Conservation (phyloP, 2,329 filamentous ascomycete species). For the Colletotrichum zoysiae region DNA sequence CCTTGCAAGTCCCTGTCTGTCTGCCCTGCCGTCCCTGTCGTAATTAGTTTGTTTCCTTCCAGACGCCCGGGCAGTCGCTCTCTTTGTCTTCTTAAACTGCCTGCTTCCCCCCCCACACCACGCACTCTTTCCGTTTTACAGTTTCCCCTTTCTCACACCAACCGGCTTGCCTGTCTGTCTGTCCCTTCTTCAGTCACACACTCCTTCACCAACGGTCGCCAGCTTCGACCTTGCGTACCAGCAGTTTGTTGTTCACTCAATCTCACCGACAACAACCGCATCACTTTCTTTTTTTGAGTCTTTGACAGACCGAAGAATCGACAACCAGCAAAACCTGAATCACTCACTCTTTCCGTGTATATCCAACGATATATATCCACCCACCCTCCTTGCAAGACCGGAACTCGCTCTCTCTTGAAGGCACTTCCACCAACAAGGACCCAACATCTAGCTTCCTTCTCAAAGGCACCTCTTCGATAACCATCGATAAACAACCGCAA, state of each 20-base stretch:
- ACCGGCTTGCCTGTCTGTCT: constrained; percentile 37
- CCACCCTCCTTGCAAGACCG: constrained; percentile 39
- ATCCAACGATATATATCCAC: constrained; percentile 27
- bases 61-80: constrained; percentile 43
- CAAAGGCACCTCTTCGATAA: constrained; percentile 13
- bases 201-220: constrained; percentile 44
- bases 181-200: constrained; percentile 39
- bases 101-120: constrained; percentile 21
- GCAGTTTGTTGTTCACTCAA: constrained; percentile 34
- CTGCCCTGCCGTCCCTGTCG: constrained; percentile 13
- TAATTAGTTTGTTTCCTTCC: constrained; percentile 28
- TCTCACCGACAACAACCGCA: constrained; percentile 48
- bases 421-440: constrained; percentile 21
- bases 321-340: constrained; percentile 11
- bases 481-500: constrained; percentile 44
- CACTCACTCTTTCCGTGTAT: constrained; percentile 39
- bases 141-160: constrained; percentile 38
- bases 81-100: constrained; percentile 41
- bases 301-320: constrained; percentile 62
- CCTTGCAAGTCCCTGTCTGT: constrained; percentile 21
- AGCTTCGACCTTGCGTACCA: constrained; percentile 41
- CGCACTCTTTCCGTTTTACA: constrained; percentile 28
- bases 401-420: constrained; percentile 17
- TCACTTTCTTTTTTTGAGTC: constrained; percentile 60
- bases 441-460: constrained; percentile 27